These are phyloP conservation scores for Sambucus nigra DNA, from an alignment of 129 eudicot species.

Conservation along the genomic window DNA sequence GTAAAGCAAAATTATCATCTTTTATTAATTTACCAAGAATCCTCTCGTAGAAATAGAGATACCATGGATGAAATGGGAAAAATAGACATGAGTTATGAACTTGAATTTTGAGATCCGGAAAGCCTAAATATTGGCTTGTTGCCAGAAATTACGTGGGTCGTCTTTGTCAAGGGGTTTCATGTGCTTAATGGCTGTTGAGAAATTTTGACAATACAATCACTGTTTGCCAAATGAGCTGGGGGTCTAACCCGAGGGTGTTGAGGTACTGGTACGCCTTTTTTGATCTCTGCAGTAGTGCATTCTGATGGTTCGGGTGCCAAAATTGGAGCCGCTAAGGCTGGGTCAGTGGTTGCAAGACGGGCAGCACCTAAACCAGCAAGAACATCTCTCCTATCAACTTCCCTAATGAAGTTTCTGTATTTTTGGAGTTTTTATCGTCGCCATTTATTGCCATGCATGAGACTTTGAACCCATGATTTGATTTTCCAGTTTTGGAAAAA, in stretches of 20 bases:
- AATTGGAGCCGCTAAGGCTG: conserved; percentile 28
- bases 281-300: conserved; percentile 20
- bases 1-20: conserved; percentile 31
- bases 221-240: conserved; percentile 23
- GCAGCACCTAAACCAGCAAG: conserved; percentile 35
- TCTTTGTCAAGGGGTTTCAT: conserved; percentile 35
- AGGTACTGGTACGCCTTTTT: conserved; percentile 9
- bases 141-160: conserved; percentile 32
- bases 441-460: conserved; percentile 6
- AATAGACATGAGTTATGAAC: conserved; percentile 47
- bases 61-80: conserved; percentile 46
- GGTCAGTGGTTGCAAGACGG: conserved; percentile 9
- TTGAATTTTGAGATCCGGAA: conserved; percentile 18
- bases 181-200: conserved; percentile 16
- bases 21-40: conserved; percentile 29
- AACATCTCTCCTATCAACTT: conserved; percentile 18
- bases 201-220: conserved; percentile 15
- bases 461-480: neutral
- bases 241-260: conserved; percentile 18
- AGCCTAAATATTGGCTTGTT: conserved; percentile 33
- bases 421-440: neutral
- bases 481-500: conserved; percentile 2
- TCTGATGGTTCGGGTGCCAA: conserved; percentile 31
- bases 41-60: conserved; percentile 41
- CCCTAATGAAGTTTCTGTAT: neutral